Conservation (phyloP, 2,329 filamentous ascomycete species). For the Nemania serpens region DNA sequence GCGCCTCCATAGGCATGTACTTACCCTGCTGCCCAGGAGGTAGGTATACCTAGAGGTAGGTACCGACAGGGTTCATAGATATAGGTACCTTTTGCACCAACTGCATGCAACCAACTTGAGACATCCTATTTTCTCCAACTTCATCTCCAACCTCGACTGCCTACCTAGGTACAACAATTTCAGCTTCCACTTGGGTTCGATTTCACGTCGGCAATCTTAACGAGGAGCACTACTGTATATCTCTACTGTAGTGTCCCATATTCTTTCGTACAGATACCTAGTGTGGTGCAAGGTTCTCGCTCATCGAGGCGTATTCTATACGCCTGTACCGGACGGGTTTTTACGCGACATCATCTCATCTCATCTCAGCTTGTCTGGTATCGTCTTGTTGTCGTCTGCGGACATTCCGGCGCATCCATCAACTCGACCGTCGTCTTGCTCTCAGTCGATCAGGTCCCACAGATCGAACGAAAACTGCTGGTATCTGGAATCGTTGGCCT, state of each 20-base stretch:
- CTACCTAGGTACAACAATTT: neutral
- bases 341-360: neutral
- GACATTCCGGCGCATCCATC: constrained; percentile 5
- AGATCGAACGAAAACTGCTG: neutral
- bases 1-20: too few species aligned
- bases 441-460: neutral
- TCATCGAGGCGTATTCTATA: neutral
- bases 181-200: neutral
- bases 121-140: neutral
- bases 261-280: neutral
- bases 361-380: too few species aligned
- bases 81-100: too few species aligned
- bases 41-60: too few species aligned
- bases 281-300: too few species aligned
- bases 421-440: neutral
- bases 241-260: neutral
- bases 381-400: neutral
- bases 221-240: constrained; percentile 6
- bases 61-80: too few species aligned
- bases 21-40: too few species aligned
- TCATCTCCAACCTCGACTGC: neutral
- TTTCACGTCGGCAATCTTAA: constrained; percentile 1
- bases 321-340: neutral
- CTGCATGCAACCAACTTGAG: too few species aligned
- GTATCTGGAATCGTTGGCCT: neutral